Conservation (phyloP, 2,329 filamentous ascomycete genomes). For the Pseudogymnoascus sp. region DNA sequence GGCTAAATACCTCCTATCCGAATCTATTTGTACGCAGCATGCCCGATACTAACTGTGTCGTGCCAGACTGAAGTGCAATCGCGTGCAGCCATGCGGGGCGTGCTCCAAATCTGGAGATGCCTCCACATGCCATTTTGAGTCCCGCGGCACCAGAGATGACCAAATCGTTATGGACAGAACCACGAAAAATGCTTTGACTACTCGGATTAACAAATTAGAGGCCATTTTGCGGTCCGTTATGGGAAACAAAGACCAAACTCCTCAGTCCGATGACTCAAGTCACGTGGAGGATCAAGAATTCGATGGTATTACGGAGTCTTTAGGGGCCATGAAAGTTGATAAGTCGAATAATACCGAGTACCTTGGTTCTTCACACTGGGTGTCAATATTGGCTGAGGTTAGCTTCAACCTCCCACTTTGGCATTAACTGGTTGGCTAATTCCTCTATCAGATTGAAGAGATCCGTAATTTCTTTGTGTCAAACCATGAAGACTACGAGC, state of each 20-base stretch:
- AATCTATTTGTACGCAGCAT: neutral
- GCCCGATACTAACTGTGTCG: neutral
- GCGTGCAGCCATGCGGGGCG: constrained; percentile 15
- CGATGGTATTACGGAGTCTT: constrained; percentile 9
- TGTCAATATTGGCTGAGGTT: constrained; percentile 17
- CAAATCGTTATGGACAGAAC: constrained; percentile 5
- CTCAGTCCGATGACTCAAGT: neutral
- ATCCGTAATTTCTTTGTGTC: constrained; percentile 10
- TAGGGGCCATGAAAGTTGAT: constrained; percentile 16
- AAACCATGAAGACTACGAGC: constrained; percentile 12
- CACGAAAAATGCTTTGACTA: constrained; percentile 8
- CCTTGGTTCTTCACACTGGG: constrained; percentile 14
- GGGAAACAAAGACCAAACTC: neutral
- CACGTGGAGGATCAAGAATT: neutral
- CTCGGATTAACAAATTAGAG: constrained; percentile 15
- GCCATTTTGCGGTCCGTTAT: constrained; percentile 13
- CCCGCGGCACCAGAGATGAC: neutral
- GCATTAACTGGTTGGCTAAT: neutral
- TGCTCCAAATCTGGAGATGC: constrained; percentile 16
- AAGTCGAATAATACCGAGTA: constrained; percentile 12
- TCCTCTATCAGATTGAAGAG: constrained; percentile 14
- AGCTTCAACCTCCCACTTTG: neutral
- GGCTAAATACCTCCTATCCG: neutral
- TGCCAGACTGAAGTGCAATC: constrained; percentile 8
- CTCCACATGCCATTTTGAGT: constrained; percentile 13